phyloP scores from a whole-genome alignment of 768 basidiomycete genomes.

The Podaxis sp. region DNA sequence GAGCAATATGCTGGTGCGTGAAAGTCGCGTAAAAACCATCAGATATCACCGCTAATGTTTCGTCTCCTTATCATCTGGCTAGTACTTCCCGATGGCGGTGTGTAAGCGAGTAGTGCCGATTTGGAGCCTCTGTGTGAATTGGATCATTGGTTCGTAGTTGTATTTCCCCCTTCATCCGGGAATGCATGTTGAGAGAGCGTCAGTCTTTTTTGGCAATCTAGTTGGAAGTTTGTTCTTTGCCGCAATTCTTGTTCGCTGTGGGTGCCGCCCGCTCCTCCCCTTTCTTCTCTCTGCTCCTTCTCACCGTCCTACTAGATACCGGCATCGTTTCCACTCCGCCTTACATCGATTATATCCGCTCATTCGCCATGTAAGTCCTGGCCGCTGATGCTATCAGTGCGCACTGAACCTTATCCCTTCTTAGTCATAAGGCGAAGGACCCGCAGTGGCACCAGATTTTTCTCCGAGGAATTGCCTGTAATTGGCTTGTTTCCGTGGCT shows the following conservation, averaged over 20 bases:
- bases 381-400: background rate
- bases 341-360: slow-evolving; percentile 51
- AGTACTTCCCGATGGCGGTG: slow-evolving; percentile 73
- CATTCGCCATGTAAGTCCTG: slow-evolving; percentile 57
- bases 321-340: slow-evolving; percentile 61
- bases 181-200: slow-evolving; percentile 4
- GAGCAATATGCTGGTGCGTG: slow-evolving; percentile 71
- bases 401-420: slow-evolving; percentile 2
- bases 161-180: background rate
- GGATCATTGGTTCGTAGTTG: slow-evolving; percentile 56
- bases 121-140: slow-evolving; percentile 71
- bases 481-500: slow-evolving; percentile 74
- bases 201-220: slow-evolving; percentile 71
- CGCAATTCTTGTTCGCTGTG: slow-evolving; percentile 65
- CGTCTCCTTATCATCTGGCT: background rate
- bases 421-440: slow-evolving; percentile 60
- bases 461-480: slow-evolving; percentile 72
- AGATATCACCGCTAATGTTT: background rate
- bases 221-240: slow-evolving; percentile 70
- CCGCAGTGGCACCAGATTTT: slow-evolving; percentile 76
- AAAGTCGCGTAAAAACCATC: background rate
- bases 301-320: slow-evolving; percentile 39
- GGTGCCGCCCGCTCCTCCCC: slow-evolving; percentile 20
- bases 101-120: slow-evolving; percentile 61
- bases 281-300: background rate